Evolutionary conservation across 345 rosid species (phyloP), one percentile per base, ranked within the genome.

Genomic region (Sonneratia alba): DNA sequence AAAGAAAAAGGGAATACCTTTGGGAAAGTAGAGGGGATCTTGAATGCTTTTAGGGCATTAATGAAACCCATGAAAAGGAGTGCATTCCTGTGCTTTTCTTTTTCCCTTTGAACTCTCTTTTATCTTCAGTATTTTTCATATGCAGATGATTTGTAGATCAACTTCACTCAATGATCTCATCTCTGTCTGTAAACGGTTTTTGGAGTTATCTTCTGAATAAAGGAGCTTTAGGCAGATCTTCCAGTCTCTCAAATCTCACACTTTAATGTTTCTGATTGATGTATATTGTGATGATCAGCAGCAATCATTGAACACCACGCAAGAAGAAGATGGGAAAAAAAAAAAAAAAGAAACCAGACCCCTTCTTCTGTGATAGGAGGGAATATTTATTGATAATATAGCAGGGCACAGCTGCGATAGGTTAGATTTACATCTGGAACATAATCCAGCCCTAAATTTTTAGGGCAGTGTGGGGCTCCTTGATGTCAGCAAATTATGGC

Each of bases 1-100:
- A 40, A 8, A 40, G 8, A 40, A 40, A 40, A 9, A 42, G 6
- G 45, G 45, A 68, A 71, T 79, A 78, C 83, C 85, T 56, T 53
- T 73, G 76, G 76, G 67, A 73, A 73, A 47, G 71, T 61, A 62
- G 73, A 42, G 70, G 24, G 61, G 62, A 75, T 75, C 51, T 75
- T 75, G 72, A 70, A 75, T 75, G 77, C 77, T 62, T 70, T 75
- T 47, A 63, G 59, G 22, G 24, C 24, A 67, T 43, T 69, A 72
- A 62, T 62, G 45, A 42, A 42, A 5, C 45, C 45, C 45, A 63
- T 75, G 27, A 66, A 75, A 75, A 75, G 73, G 15, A 75, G 77
- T 75, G 77, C 77, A 70, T 75, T 70, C 77, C 63, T 75, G 22
- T 61, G 14, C 36, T 67, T 42, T 67, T 59, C 3, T 55, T 70